phyloP scores from a whole-genome alignment of 2,329 filamentous ascomycete species.

The Tympanopsis confertula region DNA sequence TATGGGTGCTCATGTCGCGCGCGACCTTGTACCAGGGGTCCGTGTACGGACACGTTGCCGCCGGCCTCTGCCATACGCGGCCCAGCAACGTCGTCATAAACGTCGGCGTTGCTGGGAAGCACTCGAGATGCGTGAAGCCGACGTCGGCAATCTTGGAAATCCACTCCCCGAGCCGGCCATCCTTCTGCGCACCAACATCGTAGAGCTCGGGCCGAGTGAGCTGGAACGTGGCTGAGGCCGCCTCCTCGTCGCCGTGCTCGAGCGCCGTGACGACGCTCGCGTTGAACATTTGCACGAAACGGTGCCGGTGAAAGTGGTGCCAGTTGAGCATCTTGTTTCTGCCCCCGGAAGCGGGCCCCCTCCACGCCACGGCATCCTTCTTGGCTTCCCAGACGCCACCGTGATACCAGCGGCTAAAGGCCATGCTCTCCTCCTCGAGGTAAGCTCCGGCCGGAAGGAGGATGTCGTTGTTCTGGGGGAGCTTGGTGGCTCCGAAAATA shows the following conservation, averaged over 20 bases:
- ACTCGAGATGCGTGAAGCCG: slow-evolving; percentile 30
- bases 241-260: slow-evolving; percentile 25
- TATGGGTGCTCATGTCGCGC: slow-evolving; percentile 25
- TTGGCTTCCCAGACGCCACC: slow-evolving; percentile 49
- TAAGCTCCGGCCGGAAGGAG: slow-evolving; percentile 56
- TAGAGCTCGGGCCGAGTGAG: slow-evolving; percentile 30
- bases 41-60: slow-evolving; percentile 23
- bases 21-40: slow-evolving; percentile 19
- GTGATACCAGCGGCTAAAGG: slow-evolving; percentile 40
- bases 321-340: slow-evolving; percentile 41
- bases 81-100: slow-evolving; percentile 5
- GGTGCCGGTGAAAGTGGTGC: slow-evolving; percentile 58
- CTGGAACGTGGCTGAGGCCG: slow-evolving; percentile 30
- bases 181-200: slow-evolving; percentile 22
- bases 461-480: slow-evolving; percentile 52
- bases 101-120: slow-evolving; percentile 12
- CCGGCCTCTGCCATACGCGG: too few species aligned
- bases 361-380: slow-evolving; percentile 44
- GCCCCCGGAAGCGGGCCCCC: slow-evolving; percentile 53
- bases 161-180: slow-evolving; percentile 25
- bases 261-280: slow-evolving; percentile 38
- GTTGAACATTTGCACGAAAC: slow-evolving; percentile 60
- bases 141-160: slow-evolving; percentile 24
- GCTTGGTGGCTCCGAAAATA: slow-evolving; percentile 51
- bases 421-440: slow-evolving; percentile 42